Base-by-base conservation (phyloP, 306 rosid genomes). In the Casuarina glauca region DNA sequence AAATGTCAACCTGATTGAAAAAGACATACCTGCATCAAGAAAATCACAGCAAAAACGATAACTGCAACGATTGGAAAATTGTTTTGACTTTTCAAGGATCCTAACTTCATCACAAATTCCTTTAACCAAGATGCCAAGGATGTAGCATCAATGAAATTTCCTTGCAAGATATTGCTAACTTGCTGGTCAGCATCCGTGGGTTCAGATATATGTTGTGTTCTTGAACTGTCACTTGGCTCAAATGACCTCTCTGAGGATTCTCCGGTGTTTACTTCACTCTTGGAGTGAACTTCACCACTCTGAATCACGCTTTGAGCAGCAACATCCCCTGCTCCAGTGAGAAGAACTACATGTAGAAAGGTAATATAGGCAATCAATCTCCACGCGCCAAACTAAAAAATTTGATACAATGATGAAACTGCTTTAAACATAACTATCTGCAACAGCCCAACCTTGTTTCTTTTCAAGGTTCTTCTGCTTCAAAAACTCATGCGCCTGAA, bases 1-100 rank as follows among this genome's bases (percentile, higher is more conserved):
- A 26, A 51, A 62, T 55, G 26, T 67, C 63, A 55, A 17, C 17
- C 41, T 13, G 66, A 72, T 70, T 82, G 51, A 38, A 35, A 70
- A 78, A 68, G 52, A 66, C 82, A 50, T 82, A 91, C 99, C 98
- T 96, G 99, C 96, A 93, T 96, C 80, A 93, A 77, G 87, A 96
- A 89, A 83, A 96, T 87, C 87, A 93, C 86, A 1, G 87, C 88
- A 72, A 96, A 86, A 69, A 89, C 81, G 76, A 87, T 76, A 50
- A 85, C 84, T 19, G 90, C 85, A 62, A 88, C 82, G 51, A 87
- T 67, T 4, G 93, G 81, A 75, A 90, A 89, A 84, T 90, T 84
- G 83, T 87, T 88, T 71, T 85, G 97, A 87, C 82, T 96, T 78
- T 77, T 88, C 87, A 96, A 85, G 63, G 80, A 76, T 38, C 88